phyloP scores from a whole-genome alignment of 2,329 filamentous ascomycete genomes.

The Pseudocercospora cruenta region DNA sequence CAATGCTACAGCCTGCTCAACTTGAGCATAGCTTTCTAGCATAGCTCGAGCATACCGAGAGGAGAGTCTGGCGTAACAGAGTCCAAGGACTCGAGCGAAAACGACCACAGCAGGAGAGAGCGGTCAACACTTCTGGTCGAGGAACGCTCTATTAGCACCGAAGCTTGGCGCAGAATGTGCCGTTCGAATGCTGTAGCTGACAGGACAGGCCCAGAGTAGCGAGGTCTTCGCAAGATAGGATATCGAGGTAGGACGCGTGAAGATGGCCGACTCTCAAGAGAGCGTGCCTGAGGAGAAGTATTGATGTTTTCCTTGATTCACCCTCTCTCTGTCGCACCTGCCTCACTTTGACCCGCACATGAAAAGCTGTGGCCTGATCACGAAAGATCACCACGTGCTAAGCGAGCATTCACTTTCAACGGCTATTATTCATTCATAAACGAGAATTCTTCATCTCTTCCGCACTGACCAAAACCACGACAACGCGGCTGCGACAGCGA shows the following conservation, averaged over 20 bases:
- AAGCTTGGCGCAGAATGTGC: not conserved
- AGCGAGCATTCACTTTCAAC: not conserved
- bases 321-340: not conserved
- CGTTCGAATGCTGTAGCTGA: not conserved
- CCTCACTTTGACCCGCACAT: not conserved
- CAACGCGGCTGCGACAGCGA: not conserved
- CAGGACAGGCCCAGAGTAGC: too few species aligned
- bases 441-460: not conserved
- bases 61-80: too few species aligned
- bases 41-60: too few species aligned
- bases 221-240: not conserved
- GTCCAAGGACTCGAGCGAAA: not conserved
- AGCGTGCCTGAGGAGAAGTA: not conserved
- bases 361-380: not conserved
- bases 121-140: not conserved
- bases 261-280: not conserved
- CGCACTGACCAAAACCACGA: not conserved
- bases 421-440: not conserved
- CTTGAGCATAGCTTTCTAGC: too few species aligned
- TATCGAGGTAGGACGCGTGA: not conserved
- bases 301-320: not conserved
- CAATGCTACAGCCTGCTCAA: too few species aligned
- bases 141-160: not conserved
- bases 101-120: not conserved
- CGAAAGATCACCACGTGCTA: not conserved